Evolutionary conservation across 768 basidiomycete species (phyloP), one percentile per base, ranked within the genome.

Genomic region (Lentinula detonsa): DNA sequence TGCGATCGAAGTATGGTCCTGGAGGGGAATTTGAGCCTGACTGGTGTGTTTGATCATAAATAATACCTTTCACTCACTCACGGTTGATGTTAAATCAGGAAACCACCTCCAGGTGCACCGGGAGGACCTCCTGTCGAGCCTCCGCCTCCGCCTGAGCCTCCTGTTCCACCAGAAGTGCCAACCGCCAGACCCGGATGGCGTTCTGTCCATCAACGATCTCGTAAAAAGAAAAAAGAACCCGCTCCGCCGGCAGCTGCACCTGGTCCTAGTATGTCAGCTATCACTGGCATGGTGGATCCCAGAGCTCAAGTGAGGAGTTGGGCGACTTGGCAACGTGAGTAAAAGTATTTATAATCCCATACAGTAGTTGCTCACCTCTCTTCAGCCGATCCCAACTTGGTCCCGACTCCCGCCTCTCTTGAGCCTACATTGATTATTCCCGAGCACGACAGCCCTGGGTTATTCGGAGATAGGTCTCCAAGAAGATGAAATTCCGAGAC

Each of bases 11-110:
- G 69, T 90, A 91, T 65, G 87, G 86, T 5, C 85, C 90, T n/a
- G 91, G 90, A 60, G 92, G 92, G 55, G 87, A 91, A 70, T 94
- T 89, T 67, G 88, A 92, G 67, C 82, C 87, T 7, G 85, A 90
- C n/a, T 93, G 92, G 91, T 56, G 55, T 85, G 40, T 6, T 4
- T 21, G 73, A 68, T 28, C 3, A 13, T 55, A 23, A 16, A n/a
- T 59, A 5, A 21, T 2, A 21, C 40, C 5, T 6, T 37, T 60
- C 45, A 23, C 7, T 42, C 63, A 59, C 59, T 37, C 59, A 35
- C n/a, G 52, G n/a, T 43, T 62, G 16, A 61, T 5, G 18, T 78
- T 3, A 21, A 11, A n/a, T 5, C 28, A 56, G 55, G 81, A 77
- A 75, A 74, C 83, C 82, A n/a, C 76, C 76, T 39, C 75, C 74